Conservation (phyloP, 1,284 basidiomycete genomes). For the Austroboletus niveus region DNA sequence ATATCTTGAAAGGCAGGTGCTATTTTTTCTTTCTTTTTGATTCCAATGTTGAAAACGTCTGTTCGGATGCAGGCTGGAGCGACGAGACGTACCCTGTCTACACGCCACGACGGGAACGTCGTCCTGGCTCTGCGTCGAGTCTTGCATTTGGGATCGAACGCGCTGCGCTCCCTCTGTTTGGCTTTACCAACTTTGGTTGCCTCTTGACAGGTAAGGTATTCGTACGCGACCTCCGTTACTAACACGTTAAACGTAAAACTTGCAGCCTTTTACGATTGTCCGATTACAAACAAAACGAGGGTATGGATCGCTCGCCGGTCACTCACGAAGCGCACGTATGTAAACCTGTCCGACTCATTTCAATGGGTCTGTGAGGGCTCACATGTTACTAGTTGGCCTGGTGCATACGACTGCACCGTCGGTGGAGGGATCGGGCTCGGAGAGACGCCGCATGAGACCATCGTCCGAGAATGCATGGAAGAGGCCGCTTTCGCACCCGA, state of each 20-base stretch:
- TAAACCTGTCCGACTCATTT: neutral
- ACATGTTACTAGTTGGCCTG: slow-evolving; percentile 36
- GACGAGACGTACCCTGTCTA: slow-evolving; percentile 28
- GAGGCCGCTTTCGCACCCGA: slow-evolving; percentile 39
- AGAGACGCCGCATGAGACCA: slow-evolving; percentile 32
- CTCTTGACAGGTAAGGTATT: slow-evolving; percentile 37
- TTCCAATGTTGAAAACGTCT: neutral
- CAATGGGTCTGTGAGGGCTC: too few relatives aligned
- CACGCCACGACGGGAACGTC: slow-evolving; percentile 14
- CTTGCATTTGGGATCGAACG: slow-evolving; percentile 43
- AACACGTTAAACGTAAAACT: neutral
- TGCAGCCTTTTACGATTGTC: slow-evolving; percentile 24
- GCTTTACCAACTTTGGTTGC: slow-evolving; percentile 42
- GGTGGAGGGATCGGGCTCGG: slow-evolving; percentile 39
- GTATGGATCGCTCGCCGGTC: slow-evolving; percentile 45
- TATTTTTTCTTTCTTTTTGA: neutral
- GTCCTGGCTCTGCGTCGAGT: neutral
- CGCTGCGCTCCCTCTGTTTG: slow-evolving; percentile 43
- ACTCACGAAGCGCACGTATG: slow-evolving; percentile 39
- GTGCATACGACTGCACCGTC: slow-evolving; percentile 40
- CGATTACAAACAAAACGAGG: slow-evolving; percentile 19
- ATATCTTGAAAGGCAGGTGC: slow-evolving; percentile 21
- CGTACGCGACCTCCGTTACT: neutral
- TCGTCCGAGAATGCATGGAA: slow-evolving; percentile 41
- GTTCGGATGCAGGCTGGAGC: slow-evolving; percentile 19